phyloP scores from a whole-genome alignment of 2,329 filamentous ascomycete genomes.

The Daldinia sp. region DNA sequence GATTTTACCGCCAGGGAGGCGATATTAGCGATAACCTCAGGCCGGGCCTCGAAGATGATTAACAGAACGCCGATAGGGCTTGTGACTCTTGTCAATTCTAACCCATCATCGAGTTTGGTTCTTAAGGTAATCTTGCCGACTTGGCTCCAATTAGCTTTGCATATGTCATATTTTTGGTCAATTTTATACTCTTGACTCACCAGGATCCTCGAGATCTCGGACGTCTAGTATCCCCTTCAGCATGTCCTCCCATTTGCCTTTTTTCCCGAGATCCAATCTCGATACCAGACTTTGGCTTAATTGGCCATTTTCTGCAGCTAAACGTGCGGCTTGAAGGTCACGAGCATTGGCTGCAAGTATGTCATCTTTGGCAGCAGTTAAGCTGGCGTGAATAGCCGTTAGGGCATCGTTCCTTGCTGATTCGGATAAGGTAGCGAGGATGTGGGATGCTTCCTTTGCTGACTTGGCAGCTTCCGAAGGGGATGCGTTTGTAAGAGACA shows the following conservation, averaged over 20 bases:
- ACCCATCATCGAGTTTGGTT: constrained; percentile 84
- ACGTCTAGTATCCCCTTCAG: constrained; percentile 93
- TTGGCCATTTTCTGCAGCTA: constrained; percentile 76
- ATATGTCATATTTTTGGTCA: not conserved
- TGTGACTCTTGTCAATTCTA: constrained; percentile 85
- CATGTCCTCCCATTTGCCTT: constrained; percentile 98
- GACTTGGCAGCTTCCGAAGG: constrained; percentile 78
- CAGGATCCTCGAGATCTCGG: constrained; percentile 81
- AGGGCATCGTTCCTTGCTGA: constrained; percentile 84
- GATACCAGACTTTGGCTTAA: constrained; percentile 86
- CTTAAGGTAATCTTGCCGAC: constrained; percentile 86
- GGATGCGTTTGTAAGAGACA: constrained; percentile 90
- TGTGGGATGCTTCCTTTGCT: constrained; percentile 83
- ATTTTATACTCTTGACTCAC: constrained; percentile 59
- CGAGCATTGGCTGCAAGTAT: constrained; percentile 88
- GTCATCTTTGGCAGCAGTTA: constrained; percentile 71
- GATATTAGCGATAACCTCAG: constrained; percentile 98
- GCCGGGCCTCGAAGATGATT: constrained; percentile 97
- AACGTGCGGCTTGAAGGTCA: constrained; percentile 78
- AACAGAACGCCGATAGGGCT: constrained; percentile 97
- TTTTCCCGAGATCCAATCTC: constrained; percentile 82
- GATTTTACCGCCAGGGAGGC: constrained; percentile 96
- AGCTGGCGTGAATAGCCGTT: constrained; percentile 80
- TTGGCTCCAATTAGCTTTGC: constrained; percentile 17
- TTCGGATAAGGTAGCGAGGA: constrained; percentile 80